Conservation (phyloP, 192 early-diverging fungal genomes). For the Linnemannia elongata region DNA sequence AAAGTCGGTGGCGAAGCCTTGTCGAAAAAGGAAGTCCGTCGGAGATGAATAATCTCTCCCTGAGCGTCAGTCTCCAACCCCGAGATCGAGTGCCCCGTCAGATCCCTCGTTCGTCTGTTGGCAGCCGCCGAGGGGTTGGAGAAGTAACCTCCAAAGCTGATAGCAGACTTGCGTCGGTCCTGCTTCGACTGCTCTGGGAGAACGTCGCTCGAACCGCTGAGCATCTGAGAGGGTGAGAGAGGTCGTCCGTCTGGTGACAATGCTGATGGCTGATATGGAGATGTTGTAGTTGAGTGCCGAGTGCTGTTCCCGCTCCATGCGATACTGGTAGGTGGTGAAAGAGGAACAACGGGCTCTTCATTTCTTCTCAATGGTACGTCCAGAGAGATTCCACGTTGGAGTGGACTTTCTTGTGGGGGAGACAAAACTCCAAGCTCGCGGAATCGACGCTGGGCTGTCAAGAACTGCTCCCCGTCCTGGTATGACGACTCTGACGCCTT, state of each 20-base stretch:
- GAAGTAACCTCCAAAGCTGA: slow-evolving; percentile 53
- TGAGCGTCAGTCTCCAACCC: slow-evolving; percentile 30
- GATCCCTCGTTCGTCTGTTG: slow-evolving; percentile 13
- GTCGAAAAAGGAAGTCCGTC: slow-evolving; percentile 37
- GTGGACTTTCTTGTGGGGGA: slow-evolving; percentile 1
- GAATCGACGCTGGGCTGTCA: not conserved
- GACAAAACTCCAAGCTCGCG: slow-evolving; percentile 7
- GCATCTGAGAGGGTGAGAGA: slow-evolving; percentile 15
- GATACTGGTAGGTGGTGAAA: not conserved
- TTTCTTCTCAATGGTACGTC: not conserved
- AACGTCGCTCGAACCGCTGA: not conserved
- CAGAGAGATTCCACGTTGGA: not conserved
- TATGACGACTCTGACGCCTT: not conserved
- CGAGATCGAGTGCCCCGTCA: slow-evolving; percentile 16
- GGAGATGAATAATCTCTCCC: slow-evolving; percentile 43
- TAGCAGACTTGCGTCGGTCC: slow-evolving; percentile 49
- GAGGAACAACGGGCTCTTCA: not conserved
- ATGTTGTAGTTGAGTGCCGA: not conserved
- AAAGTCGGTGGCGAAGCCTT: slow-evolving; percentile 20
- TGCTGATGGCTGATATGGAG: slow-evolving; percentile 1
- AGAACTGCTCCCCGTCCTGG: slow-evolving; percentile 19
- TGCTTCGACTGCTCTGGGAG: slow-evolving; percentile 18
- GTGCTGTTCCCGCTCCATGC: not conserved
- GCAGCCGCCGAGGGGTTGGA: slow-evolving; percentile 14
- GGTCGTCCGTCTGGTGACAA: slow-evolving; percentile 10